Percentiles rank a stretch among this genome's conserved stretches.
Evolutionary conservation across 768 basidiomycete genomes (phyloP).

Genomic region (Leccinum ochraceum): DNA sequence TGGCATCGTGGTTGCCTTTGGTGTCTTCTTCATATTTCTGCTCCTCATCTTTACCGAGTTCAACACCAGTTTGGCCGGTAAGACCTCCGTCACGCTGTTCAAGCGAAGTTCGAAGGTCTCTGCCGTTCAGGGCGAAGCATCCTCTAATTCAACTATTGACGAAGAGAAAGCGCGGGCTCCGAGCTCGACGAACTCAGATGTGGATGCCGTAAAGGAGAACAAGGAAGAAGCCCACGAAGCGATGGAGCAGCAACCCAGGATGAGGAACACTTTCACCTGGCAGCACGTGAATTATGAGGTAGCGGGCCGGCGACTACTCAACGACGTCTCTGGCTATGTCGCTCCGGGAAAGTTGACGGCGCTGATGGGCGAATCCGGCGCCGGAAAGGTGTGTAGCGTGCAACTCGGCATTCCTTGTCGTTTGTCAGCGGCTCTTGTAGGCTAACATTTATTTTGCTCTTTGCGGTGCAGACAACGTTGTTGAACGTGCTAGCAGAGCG

Average conservation of each 20-base stretch:
- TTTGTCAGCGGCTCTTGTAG: neutral
- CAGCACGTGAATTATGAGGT: slow-evolving; percentile 68
- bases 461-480: slow-evolving; percentile 43
- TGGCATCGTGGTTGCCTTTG: slow-evolving; percentile 71
- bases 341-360: slow-evolving; percentile 80
- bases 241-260: slow-evolving; percentile 35
- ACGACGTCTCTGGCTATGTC: slow-evolving; percentile 79
- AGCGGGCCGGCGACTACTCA: slow-evolving; percentile 55
- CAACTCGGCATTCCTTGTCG: neutral
- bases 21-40: slow-evolving; percentile 51
- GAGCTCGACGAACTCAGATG: slow-evolving; percentile 6
- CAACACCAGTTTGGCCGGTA: slow-evolving; percentile 39
- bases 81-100: slow-evolving; percentile 57
- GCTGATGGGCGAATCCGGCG: slow-evolving; percentile 67
- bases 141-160: slow-evolving; percentile 19
- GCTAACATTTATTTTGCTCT: neutral
- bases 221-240: slow-evolving; percentile 30
- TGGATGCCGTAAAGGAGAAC: slow-evolving; percentile 8
- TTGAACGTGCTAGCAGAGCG: slow-evolving; percentile 49
- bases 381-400: slow-evolving; percentile 40
- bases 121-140: neutral
- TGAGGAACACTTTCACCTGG: slow-evolving; percentile 79
- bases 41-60: slow-evolving; percentile 63
- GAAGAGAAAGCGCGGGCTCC: slow-evolving; percentile 30
- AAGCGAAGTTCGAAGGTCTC: slow-evolving; percentile 51